Percentiles rank a stretch among this genome's conserved stretches.
phyloP scores from a whole-genome alignment of 2,329 filamentous ascomycete species.

The Ophiocordyceps camponoti-rufipedis region DNA sequence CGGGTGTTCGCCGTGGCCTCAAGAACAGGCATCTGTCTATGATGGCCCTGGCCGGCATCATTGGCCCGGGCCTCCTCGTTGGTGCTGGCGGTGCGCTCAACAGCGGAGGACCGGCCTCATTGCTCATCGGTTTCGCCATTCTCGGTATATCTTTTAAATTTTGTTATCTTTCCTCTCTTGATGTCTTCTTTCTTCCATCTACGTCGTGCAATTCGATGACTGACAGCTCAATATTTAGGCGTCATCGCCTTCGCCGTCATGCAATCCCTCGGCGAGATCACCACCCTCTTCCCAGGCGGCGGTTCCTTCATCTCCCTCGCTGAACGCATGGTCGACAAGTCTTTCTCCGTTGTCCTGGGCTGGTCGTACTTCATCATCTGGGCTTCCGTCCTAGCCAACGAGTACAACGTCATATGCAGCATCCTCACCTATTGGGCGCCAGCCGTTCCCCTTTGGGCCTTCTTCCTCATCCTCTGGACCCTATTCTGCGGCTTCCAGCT shows the following conservation, averaged over 20 bases:
- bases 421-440: conserved; percentile 50
- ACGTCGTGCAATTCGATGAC: no score
- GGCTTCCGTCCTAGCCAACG: conserved; percentile 47
- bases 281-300: conserved; percentile 52
- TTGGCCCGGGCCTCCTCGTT: conserved; percentile 53
- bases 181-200: no score
- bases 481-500: conserved; percentile 51
- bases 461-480: conserved; percentile 59
- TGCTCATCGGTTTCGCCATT: conserved; percentile 55
- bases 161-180: background rate
- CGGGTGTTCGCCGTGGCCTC: conserved; percentile 49
- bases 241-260: conserved; percentile 50
- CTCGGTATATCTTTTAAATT: conserved; percentile 26
- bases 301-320: conserved; percentile 55
- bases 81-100: conserved; percentile 52
- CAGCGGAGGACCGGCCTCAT: conserved; percentile 50
- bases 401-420: conserved; percentile 51
- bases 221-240: conserved; percentile 7
- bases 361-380: conserved; percentile 59
- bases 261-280: conserved; percentile 58
- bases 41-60: conserved; percentile 44
- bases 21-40: conserved; percentile 51
- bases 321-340: conserved; percentile 53
- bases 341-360: conserved; percentile 48
- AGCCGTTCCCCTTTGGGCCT: conserved; percentile 43